Base-by-base conservation (phyloP, 768 basidiomycete species). In the Auricularia auricula-judae region DNA sequence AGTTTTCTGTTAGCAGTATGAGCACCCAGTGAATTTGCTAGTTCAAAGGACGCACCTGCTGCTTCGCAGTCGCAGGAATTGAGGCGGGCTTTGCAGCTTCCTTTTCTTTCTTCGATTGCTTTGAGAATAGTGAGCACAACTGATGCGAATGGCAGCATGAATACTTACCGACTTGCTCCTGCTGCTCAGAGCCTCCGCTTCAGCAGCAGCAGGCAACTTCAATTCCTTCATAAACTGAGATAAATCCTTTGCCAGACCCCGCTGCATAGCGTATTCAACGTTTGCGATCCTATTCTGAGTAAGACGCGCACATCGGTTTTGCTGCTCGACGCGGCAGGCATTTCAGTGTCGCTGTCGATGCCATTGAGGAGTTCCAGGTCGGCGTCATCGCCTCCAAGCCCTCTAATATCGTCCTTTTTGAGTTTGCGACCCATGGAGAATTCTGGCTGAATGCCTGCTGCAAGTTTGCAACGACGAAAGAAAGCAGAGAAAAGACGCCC, bases 341-440 rank as follows among this genome's bases (percentile, higher is more conserved):
- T 69, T 10, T 72, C 68, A 10, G 64, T 66, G 39, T 73, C 70
- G 35, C 76, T 73, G 36, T 77, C 75, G 10, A 76, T 69, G 63
- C 73, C 76, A 65, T 79, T 78, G 61, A 83, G 66, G 36, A 84
- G 68, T 29, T 79, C 76, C n/a, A 76, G 71, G 66, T 84, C 83
- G 18, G 76, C 78, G 39, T 78, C 76, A 44, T 77, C 79, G 23
- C 81, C 82, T 29, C 82, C 83, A 2, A 83, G 69, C 1, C 79
- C 77, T 5, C 72, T 66, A 4, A 82, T 71, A 62, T 76, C 74
- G 8, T 73, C 68, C 65, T 73, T 75, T n/a, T 60, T 34, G 39
- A 63, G 56, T 29, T 59, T 59, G 4, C 56, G 56, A 10, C 29
- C 29, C 56, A 59, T 59, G 12, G 39, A 7, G 39, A 42, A 14